Conservation (phyloP, 257 asterid genomes). For the Primulina huaijiensis region DNA sequence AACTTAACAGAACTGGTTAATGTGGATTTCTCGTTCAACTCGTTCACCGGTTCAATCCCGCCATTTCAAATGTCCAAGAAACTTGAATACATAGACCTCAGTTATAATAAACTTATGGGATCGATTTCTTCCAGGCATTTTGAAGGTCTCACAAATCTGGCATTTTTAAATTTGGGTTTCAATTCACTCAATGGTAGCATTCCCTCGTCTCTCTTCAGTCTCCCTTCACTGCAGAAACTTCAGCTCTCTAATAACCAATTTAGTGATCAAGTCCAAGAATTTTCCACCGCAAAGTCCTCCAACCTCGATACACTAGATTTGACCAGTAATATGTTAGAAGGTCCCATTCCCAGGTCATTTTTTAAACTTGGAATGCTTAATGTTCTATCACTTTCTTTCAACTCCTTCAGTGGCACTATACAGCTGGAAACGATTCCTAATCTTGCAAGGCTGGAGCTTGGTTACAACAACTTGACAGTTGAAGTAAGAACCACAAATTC, state of each 20-base stretch:
- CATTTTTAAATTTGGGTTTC: slow-evolving; percentile 26
- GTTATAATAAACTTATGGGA: slow-evolving; percentile 37
- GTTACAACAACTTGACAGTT: slow-evolving; percentile 45
- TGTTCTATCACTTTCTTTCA: slow-evolving; percentile 35
- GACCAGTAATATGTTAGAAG: slow-evolving; percentile 36
- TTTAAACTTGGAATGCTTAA: slow-evolving; percentile 29
- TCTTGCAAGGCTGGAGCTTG: slow-evolving; percentile 50
- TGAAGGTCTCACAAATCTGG: slow-evolving; percentile 38
- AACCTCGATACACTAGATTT: slow-evolving; percentile 35
- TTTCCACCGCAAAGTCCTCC: slow-evolving; percentile 21
- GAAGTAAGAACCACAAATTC: slow-evolving; percentile 21
- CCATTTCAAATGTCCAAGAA: slow-evolving; percentile 37
- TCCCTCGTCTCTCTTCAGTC: slow-evolving; percentile 39
- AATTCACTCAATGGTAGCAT: slow-evolving; percentile 42
- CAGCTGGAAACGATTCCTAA: slow-evolving; percentile 29
- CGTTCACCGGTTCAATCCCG: slow-evolving; percentile 43
- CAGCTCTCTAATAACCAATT: slow-evolving; percentile 39
- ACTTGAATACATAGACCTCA: slow-evolving; percentile 32
- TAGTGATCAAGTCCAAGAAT: slow-evolving; percentile 35
- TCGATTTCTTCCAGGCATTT: slow-evolving; percentile 36
- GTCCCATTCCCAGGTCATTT: slow-evolving; percentile 38
- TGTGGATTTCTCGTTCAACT: slow-evolving; percentile 38
- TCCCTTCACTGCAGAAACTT: slow-evolving; percentile 38
- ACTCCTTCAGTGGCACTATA: slow-evolving; percentile 36
- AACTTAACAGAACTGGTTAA: slow-evolving; percentile 31